Base-by-base conservation (phyloP, 1,284 basidiomycete species). In the Neotropicomus parvogracilis region DNA sequence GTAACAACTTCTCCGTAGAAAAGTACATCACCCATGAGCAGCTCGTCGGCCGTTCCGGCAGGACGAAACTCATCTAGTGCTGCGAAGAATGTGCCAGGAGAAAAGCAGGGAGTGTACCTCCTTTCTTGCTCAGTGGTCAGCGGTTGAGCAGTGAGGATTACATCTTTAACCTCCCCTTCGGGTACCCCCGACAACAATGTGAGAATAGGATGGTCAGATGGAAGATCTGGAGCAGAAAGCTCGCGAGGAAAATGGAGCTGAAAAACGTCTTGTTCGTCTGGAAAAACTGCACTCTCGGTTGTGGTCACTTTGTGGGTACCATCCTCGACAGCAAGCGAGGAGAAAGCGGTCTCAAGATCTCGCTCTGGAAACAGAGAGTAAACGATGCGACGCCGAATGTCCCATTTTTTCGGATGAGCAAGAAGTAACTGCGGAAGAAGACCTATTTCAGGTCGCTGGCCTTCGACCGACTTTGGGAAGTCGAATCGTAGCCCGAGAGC, bases 1-100 rank as follows among this genome's bases (percentile, higher is more conserved):
- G 92, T 93, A 6, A 98, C 88, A 0, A 85, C 83, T 68, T 97
- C 91, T 20, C 87, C 88, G 59, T 97, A 98, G 17, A 95, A 62
- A 31, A 97, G 63, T 14, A 82, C 75, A 49, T 92, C 88, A 0
- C 95, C 95, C 11, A 87, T 65, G 3, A 77, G 75, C 78, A 81
- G 82, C 7, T 47, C 46, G n/a, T 54, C 38, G 9, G 29, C 35
- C n/a, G 56, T 48, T 10, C 48, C 36, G 29, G 48, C 49, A 5
- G 62, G 55, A 38, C 68, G 38, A 45, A 65, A 47, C 29, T 56
- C 48, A 34, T 68, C 59, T 6, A 77, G 58, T 21, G 67, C 58
- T 21, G 63, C 56, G 56, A 79, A 87, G 62, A 77, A 88, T 11
- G 60, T 50, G 14, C 54, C 49, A 6, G 82, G 59, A 54, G 81